phyloP scores from a whole-genome alignment of 257 asterid species.

The Nicotiana otophora region DNA sequence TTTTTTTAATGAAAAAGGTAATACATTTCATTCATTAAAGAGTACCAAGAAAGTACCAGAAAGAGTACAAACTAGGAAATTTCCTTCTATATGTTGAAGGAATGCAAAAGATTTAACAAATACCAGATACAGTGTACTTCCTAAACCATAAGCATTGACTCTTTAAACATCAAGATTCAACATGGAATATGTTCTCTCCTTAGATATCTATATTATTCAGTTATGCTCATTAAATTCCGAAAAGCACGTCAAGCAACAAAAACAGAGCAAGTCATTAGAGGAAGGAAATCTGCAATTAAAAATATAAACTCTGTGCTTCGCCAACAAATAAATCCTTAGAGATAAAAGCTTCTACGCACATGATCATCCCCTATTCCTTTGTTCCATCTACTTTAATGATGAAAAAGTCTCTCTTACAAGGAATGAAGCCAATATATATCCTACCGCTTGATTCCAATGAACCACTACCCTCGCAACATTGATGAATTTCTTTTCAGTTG shows the following conservation, averaged over 20 bases:
- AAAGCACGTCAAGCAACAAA: not conserved
- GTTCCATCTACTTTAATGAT: not conserved
- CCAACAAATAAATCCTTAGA: not conserved
- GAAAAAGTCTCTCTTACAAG: not conserved
- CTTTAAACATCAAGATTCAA: no score
- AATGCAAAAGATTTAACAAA: no score
- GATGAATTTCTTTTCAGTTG: not conserved
- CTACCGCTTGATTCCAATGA: not conserved
- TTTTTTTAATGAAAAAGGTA: no score
- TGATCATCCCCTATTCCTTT: not conserved
- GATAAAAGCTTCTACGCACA: not conserved
- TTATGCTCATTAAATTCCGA: not conserved
- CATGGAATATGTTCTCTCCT: not conserved
- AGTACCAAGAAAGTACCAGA: no score
- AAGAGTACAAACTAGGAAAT: no score
- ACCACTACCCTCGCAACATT: not conserved
- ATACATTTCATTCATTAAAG: no score
- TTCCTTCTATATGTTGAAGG: no score
- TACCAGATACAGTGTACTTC: no score
- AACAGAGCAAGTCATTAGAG: not conserved
- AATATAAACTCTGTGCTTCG: not conserved
- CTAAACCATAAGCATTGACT: no score
- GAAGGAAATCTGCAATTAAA: conserved; percentile 3
- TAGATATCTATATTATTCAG: not conserved
- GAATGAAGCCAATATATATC: not conserved